A percentile compares a stretch with the other conserved stretches of the same genome.
Evolutionary conservation across 129 eudicot genomes (phyloP).

Genomic region (sunflower (Helianthus annuus)): HanXRQr2.0-SUNRISE NC_035437.2:106259830-106260329

Average conservation of each 20-base stretch:
- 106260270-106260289: neutral
- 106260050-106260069: constrained; percentile 47
- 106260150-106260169: constrained; percentile 4
- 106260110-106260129: constrained; percentile 14
- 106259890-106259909: constrained; percentile 27
- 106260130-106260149: constrained; percentile 43
- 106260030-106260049: constrained; percentile 44
- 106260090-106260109: constrained; percentile 46
- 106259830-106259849: too few relatives aligned
- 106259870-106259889: too few relatives aligned
- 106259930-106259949: constrained; percentile 41
- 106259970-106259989: constrained; percentile 47
- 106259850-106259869: too few relatives aligned
- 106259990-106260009: constrained; percentile 38
- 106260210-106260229: constrained; percentile 7
- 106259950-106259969: constrained; percentile 46
- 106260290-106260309: neutral
- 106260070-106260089: constrained; percentile 42
- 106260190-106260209: neutral
- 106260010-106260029: constrained; percentile 1
- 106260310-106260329: neutral
- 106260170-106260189: constrained; percentile 12
- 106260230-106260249: constrained; percentile 7
- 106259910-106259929: constrained; percentile 35
- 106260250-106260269: constrained; percentile 9